Evolutionary conservation across 2,329 filamentous ascomycete species (phyloP).

Genomic region (Rutstroemia sp.): DNA sequence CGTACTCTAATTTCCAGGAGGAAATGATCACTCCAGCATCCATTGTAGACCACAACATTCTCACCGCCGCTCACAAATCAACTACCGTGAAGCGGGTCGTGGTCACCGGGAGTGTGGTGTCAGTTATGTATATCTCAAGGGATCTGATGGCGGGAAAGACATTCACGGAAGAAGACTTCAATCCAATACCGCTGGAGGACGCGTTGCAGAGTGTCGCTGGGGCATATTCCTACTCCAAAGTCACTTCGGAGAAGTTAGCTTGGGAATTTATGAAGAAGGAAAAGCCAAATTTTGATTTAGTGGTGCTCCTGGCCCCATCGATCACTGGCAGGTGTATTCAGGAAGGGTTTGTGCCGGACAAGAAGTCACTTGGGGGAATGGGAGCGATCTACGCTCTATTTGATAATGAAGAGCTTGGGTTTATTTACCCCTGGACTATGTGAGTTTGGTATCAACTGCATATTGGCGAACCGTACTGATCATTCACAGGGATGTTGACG

Average conservation of each 20-base stretch:
- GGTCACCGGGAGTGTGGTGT: neutral
- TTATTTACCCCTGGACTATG: neutral
- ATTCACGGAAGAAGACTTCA: neutral
- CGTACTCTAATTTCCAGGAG: neutral
- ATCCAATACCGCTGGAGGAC: neutral
- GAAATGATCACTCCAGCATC: neutral
- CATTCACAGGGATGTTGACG: neutral
- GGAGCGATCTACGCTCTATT: neutral
- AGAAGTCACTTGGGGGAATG: neutral
- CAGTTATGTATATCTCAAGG: neutral
- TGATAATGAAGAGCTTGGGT: neutral
- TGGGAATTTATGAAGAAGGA: neutral
- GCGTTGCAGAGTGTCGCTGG: neutral
- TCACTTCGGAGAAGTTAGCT: neutral
- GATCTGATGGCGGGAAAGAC: neutral
- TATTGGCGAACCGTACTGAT: neutral
- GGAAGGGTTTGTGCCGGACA: neutral
- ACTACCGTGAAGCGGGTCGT: neutral
- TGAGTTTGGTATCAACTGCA: neutral
- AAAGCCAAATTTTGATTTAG: neutral
- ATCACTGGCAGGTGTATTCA: neutral
- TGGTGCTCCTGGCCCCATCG: neutral
- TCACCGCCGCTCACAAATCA: neutral
- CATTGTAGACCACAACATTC: neutral
- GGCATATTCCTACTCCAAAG: neutral